Evolutionary conservation across 2,329 filamentous ascomycete species (phyloP).

Genomic region (Hymenoscyphus repandus): DNA sequence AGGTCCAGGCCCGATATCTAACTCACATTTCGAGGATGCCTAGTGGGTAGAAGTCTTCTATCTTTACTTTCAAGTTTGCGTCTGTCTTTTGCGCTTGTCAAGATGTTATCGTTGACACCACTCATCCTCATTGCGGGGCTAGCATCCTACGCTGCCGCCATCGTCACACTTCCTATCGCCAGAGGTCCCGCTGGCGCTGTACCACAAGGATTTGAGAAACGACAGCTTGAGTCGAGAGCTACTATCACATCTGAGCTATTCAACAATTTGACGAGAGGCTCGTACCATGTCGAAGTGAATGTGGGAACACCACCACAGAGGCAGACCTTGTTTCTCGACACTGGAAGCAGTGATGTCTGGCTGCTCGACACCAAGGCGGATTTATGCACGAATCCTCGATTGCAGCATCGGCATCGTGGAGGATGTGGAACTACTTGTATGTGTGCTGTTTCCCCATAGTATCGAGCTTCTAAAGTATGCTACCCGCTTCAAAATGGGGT

Average conservation of each 20-base stretch:
- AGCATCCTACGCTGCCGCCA: not conserved
- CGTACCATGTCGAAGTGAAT: conserved; percentile 41
- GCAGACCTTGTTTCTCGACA: conserved; percentile 52
- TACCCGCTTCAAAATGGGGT: no score
- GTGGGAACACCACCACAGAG: conserved; percentile 54
- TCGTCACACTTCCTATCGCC: not conserved
- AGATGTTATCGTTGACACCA: not conserved
- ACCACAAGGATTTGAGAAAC: not conserved
- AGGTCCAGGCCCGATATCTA: not conserved
- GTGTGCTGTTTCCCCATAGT: conserved; percentile 29
- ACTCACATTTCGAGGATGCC: no score
- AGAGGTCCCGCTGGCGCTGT: not conserved
- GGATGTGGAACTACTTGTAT: conserved; percentile 36
- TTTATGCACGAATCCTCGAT: conserved; percentile 15
- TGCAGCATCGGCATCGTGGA: conserved; percentile 23
- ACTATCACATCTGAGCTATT: conserved; percentile 13
- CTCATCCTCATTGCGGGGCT: not conserved
- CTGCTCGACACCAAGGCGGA: conserved; percentile 35
- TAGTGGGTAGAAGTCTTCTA: not conserved
- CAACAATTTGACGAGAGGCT: conserved; percentile 51
- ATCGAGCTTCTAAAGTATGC: no score
- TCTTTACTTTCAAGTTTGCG: not conserved
- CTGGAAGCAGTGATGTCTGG: conserved; percentile 60
- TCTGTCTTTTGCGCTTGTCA: not conserved
- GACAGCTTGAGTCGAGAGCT: conserved; percentile 8